Base-by-base conservation (phyloP, 352 stramenopile genomes). In the Discostella stelligera region DNA sequence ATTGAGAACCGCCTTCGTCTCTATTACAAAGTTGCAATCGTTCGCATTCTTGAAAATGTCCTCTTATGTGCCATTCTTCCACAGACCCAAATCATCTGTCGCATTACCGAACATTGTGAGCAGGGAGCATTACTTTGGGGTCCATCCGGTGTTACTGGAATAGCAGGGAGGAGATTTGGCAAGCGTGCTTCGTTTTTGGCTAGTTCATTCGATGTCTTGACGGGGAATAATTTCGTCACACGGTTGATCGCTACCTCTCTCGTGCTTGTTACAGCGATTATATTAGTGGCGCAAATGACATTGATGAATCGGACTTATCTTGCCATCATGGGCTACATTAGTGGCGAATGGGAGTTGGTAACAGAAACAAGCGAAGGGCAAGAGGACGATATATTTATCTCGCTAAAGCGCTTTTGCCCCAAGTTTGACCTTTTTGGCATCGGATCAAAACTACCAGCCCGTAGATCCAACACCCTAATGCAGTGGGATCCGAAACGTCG, bases 271-370 rank as follows among this genome's bases (percentile, higher is more conserved):
- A 80, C 81, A n/a, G 50, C 55, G n/a, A 62, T 82, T 3, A 49
- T 88, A 13, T 59, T 89, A 11, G 49, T 87, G 58, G 71, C 69
- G 23, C 85, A 91, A 77, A 74, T 80, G 37, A 76, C 71, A 18
- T 82, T 79, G 16, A 78, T 87, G 56, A 83, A 88, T 68, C 67
- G 80, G 50, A 82, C 85, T 11, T 88, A 89, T 56, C 66, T 91
- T 58, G 82, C 80, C 27, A 86, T 85, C 9, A 85, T 82, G 62
- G 83, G 85, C 53, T 84, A 91, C 55, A 66, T 91, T 21, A 70
- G 69, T 41, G 83, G 77, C 5, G 85, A 87, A 76, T 89, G 85
- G 85, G 76, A 62, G 27, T 46, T 77, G 7, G 80, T 87, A 14
- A 60, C 73, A 49, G 44, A 76, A 14, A 53, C 32, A 32, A 27